Evolutionary conservation across 176 grass and related monocot genomes (phyloP).

Genomic region (Triticum aestivum): DNA sequence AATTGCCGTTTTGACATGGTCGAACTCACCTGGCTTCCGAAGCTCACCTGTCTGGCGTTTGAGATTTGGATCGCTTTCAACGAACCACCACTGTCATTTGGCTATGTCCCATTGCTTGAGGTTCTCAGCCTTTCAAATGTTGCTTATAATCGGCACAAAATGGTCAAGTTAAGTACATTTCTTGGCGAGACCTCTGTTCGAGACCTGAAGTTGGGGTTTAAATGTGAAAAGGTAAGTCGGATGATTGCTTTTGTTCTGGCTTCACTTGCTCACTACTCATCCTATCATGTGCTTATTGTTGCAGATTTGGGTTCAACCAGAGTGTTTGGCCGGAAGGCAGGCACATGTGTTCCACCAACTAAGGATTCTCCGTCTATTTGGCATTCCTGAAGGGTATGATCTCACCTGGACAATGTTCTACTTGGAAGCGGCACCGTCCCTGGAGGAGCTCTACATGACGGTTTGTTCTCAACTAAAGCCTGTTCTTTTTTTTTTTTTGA

Average conservation of each 20-base stretch:
- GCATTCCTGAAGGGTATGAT: neutral
- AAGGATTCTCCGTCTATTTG: neutral
- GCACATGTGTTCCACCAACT: neutral
- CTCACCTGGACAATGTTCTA: conserved; percentile 7
- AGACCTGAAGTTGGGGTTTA: neutral
- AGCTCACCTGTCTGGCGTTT: neutral
- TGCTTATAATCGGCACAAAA: neutral
- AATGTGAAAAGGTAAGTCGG: neutral
- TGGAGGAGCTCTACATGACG: neutral
- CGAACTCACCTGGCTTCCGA: neutral
- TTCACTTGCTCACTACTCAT: neutral
- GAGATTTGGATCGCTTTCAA: neutral
- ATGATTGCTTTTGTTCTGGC: neutral
- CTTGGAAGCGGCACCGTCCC: neutral
- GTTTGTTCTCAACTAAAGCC: neutral
- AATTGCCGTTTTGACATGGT: neutral
- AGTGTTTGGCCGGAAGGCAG: neutral
- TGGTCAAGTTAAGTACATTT: neutral
- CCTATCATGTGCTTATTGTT: neutral
- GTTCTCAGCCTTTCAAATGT: neutral
- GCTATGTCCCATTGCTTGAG: neutral
- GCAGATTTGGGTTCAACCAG: conserved; percentile 1
- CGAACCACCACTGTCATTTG: neutral
- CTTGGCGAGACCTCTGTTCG: neutral
- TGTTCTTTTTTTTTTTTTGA: too few species aligned